Percentiles rank a stretch among this genome's conserved stretches.
phyloP scores from a whole-genome alignment of 768 basidiomycete species.

The Naematelia encephala region DNA sequence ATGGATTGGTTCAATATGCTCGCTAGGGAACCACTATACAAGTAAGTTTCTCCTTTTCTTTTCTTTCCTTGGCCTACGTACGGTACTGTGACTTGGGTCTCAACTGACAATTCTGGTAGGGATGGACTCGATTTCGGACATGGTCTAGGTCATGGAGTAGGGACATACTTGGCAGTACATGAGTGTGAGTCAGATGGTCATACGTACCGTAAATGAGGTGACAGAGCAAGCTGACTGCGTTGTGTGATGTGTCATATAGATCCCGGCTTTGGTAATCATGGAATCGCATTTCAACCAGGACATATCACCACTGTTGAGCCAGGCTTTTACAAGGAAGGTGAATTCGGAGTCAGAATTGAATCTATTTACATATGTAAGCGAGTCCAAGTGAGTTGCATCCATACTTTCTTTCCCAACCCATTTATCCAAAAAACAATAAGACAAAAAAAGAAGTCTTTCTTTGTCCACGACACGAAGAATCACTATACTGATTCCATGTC shows the following conservation, averaged over 20 bases:
- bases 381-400: conserved; percentile 56
- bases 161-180: conserved; percentile 47
- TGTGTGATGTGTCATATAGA: conserved; percentile 41
- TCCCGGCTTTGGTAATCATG: conserved; percentile 70
- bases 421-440: too few species aligned
- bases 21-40: conserved; percentile 83
- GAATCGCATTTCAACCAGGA: conserved; percentile 70
- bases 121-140: conserved; percentile 50
- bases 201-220: background rate
- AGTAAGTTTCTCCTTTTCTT: too few species aligned
- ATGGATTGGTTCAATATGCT: conserved; percentile 76
- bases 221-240: background rate
- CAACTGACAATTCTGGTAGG: too few species aligned
- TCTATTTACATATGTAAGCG: conserved; percentile 73
- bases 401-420: too few species aligned
- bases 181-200: conserved; percentile 37
- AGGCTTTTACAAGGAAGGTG: conserved; percentile 76
- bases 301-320: conserved; percentile 93
- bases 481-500: too few species aligned
- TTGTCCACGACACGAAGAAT: too few species aligned
- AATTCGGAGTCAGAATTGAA: conserved; percentile 90
- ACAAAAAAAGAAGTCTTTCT: too few species aligned
- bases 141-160: conserved; percentile 50
- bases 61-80: too few species aligned
- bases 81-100: too few species aligned